phyloP scores from a whole-genome alignment of 1,284 basidiomycete species.

The Sphagnurus paluster region DNA sequence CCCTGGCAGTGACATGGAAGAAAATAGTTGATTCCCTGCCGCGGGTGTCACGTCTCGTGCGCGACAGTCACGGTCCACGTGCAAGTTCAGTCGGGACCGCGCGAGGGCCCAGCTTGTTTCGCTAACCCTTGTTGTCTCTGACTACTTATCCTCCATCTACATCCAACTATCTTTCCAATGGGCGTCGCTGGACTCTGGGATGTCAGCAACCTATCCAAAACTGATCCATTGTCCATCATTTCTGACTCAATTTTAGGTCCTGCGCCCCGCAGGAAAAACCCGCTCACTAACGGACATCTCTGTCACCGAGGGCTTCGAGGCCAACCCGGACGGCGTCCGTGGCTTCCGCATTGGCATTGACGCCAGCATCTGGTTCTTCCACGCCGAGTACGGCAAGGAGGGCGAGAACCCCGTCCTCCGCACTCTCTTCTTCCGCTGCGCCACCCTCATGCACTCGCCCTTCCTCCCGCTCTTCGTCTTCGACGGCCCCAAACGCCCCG shows the following conservation, averaged over 20 bases:
- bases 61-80: background rate
- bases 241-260: slow-evolving; percentile 40
- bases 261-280: slow-evolving; percentile 59
- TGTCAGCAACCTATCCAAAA: slow-evolving; percentile 29
- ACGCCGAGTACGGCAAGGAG: slow-evolving; percentile 70
- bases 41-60: slow-evolving; percentile 1
- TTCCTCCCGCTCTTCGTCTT: slow-evolving; percentile 92
- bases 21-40: no score
- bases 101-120: background rate
- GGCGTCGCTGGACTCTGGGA: slow-evolving; percentile 47
- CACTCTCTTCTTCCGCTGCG: slow-evolving; percentile 75
- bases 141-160: background rate
- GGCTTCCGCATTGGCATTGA: slow-evolving; percentile 78
- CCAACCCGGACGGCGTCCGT: slow-evolving; percentile 54
- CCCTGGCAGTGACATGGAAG: no score
- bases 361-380: slow-evolving; percentile 83
- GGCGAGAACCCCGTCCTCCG: slow-evolving; percentile 79
- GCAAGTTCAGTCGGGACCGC: slow-evolving; percentile 1
- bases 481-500: slow-evolving; percentile 86
- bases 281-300: slow-evolving; percentile 71
- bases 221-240: background rate
- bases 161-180: slow-evolving; percentile 24
- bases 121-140: background rate
- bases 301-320: slow-evolving; percentile 67
- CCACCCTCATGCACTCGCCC: slow-evolving; percentile 73